Percentiles rank a stretch among this genome's conserved stretches.
Evolutionary conservation across 495 filamentous ascomycete species (phyloP).

Genomic region (Hyaloscypha hepaticicola): DNA sequence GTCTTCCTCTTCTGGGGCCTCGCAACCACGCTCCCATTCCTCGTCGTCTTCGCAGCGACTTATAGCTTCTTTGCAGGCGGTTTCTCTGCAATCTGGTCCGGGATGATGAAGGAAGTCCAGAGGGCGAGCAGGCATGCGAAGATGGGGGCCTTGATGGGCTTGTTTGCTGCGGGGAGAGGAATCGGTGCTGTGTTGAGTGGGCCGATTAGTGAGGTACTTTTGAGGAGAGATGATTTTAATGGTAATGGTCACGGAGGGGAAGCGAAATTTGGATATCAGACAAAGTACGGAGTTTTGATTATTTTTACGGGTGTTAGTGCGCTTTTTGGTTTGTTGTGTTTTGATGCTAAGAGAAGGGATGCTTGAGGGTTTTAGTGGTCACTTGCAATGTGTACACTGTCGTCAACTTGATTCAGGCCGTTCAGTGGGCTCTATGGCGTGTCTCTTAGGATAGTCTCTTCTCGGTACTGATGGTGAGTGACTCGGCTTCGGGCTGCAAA

Average conservation of each 20-base stretch:
- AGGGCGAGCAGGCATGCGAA: slow-evolving; percentile 37
- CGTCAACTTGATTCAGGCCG: too few species aligned
- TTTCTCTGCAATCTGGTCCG: slow-evolving; percentile 60
- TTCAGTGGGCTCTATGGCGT: too few species aligned
- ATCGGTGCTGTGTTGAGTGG: slow-evolving; percentile 65
- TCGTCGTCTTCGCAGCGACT: slow-evolving; percentile 62
- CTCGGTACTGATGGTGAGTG: too few species aligned
- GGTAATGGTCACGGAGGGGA: slow-evolving; percentile 35
- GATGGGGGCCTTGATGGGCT: slow-evolving; percentile 42
- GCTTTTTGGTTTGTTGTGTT: slow-evolving; percentile 48
- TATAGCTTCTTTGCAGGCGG: slow-evolving; percentile 72
- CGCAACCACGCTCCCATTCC: slow-evolving; percentile 48
- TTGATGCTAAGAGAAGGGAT: slow-evolving; percentile 39
- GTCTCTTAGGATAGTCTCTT: too few species aligned
- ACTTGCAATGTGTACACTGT: too few species aligned
- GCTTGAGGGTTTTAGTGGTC: too few species aligned
- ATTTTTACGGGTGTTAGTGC: slow-evolving; percentile 56
- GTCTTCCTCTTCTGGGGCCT: slow-evolving; percentile 71
- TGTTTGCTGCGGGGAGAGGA: slow-evolving; percentile 60
- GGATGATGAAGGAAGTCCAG: slow-evolving; percentile 54
- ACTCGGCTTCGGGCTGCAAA: too few species aligned
- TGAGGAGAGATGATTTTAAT: slow-evolving; percentile 28
- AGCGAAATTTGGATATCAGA: slow-evolving; percentile 43
- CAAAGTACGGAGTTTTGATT: slow-evolving; percentile 53
- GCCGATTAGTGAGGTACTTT: slow-evolving; percentile 57